Base-by-base conservation (phyloP, 768 basidiomycete genomes). In the Coprinellus aureogranulatus region DNA sequence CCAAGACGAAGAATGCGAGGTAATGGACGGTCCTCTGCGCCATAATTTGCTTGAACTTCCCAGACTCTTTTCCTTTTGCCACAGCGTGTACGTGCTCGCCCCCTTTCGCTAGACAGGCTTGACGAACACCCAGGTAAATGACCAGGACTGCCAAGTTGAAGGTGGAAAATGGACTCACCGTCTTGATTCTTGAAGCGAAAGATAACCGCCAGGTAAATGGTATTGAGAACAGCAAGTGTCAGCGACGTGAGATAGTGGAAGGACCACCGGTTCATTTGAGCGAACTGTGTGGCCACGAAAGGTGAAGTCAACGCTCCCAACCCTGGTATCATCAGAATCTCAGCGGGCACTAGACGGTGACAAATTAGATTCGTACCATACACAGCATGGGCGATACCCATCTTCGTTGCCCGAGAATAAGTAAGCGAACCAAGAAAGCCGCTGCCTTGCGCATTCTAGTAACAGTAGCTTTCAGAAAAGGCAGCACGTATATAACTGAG, bases 281-380 rank as follows among this genome's bases (percentile, higher is more conserved):
- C 77, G 61, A 95, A 94, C 57, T 92, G 89, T 0, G 94, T 95
- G 0, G 92, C 81, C 0, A 88, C 83, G 18, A 95, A 78, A 2
- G 94, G 93, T 0, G 92, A 70, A 8, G 75, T 75, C 10, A 90
- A 72, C 2, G 88, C 88, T 1, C 89, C 89, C 0, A 79, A 71
- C 20, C 89, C 88, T 89, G 37, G 4, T 18, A 26, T 9, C 31
- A 37, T 14, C 2, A 28, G 9, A 11, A 2, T 23, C 16, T 3
- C 41, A n/a, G 14, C 4, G 11, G 8, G 42, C 20, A 34, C 28
- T 16, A 10, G 10, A 34, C 14, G n/a, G 34, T 34, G 34, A 34
- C 34, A 50, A 31, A 20, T n/a, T n/a, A n/a, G 2, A 50, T 62
- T 18, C 55, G n/a, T n/a, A 77, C 87, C 87, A 62, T 89, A 90